phyloP scores from a whole-genome alignment of 1,284 basidiomycete genomes.

The Sporisorium exsertum region DNA sequence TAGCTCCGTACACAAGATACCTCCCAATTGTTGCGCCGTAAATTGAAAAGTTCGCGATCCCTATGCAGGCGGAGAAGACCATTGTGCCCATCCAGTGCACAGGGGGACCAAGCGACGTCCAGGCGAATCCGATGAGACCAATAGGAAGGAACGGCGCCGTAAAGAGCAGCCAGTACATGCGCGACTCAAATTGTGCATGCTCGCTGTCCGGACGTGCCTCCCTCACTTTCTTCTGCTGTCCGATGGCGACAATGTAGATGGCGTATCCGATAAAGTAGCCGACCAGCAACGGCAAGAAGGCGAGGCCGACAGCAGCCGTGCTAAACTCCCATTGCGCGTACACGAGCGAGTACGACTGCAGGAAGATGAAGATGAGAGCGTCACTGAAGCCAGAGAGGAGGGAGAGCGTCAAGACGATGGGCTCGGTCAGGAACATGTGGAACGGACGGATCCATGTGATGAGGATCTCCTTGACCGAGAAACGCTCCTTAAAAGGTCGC shows the following conservation, averaged over 20 bases:
- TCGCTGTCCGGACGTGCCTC: conserved; percentile 58
- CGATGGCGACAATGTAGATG: conserved; percentile 68
- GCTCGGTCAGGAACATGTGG: conserved; percentile 69
- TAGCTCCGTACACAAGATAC: background rate
- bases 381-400: conserved; percentile 70
- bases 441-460: conserved; percentile 70
- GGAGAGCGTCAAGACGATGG: conserved; percentile 71
- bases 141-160: conserved; percentile 69
- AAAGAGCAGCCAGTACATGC: conserved; percentile 70
- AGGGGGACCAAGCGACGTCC: conserved; percentile 70
- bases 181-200: conserved; percentile 66
- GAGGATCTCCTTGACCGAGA: conserved; percentile 68
- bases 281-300: conserved; percentile 70
- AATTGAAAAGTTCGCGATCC: conserved; percentile 69
- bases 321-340: conserved; percentile 70
- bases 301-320: conserved; percentile 57
- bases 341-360: conserved; percentile 70
- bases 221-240: conserved; percentile 63
- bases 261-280: conserved; percentile 71
- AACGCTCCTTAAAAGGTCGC: conserved; percentile 62
- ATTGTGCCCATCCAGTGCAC: conserved; percentile 71
- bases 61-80: conserved; percentile 70
- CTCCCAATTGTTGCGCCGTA: conserved; percentile 66
- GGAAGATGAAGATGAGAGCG: conserved; percentile 71
- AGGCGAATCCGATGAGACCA: conserved; percentile 71